Evolutionary conservation across 2,329 filamentous ascomycete species (phyloP).

Genomic region (Diaporthe sp.): DNA sequence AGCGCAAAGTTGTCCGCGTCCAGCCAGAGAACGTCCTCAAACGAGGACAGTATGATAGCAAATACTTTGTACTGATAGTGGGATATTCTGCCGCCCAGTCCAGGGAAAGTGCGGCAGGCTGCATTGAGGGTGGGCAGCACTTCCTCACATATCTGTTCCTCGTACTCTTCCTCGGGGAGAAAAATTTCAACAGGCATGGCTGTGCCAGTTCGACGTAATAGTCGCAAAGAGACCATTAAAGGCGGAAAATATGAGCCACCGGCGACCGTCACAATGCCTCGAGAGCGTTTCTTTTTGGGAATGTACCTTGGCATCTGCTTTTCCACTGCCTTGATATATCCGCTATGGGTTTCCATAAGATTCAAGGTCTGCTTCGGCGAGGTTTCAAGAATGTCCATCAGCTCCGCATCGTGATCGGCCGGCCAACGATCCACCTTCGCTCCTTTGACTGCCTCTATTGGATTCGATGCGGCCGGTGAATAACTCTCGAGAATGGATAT

Average conservation of each 20-base stretch:
- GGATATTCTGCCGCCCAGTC: slow-evolving; percentile 44
- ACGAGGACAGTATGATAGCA: slow-evolving; percentile 68
- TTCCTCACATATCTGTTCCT: slow-evolving; percentile 46
- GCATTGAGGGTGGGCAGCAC: slow-evolving; percentile 46
- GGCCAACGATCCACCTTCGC: slow-evolving; percentile 13
- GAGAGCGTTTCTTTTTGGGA: not conserved
- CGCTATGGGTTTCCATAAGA: slow-evolving; percentile 2
- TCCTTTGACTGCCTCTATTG: not conserved
- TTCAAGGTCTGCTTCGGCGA: not conserved
- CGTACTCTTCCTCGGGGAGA: slow-evolving; percentile 47
- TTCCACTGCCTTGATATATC: not conserved
- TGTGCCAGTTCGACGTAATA: slow-evolving; percentile 63
- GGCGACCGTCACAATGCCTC: slow-evolving; percentile 16
- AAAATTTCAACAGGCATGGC: slow-evolving; percentile 58
- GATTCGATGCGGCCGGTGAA: not conserved
- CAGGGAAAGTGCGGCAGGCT: slow-evolving; percentile 47
- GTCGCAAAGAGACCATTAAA: slow-evolving; percentile 59
- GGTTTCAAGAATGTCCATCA: slow-evolving; percentile 13
- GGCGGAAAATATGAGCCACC: not conserved
- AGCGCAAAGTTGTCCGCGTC: slow-evolving; percentile 68
- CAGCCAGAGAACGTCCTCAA: slow-evolving; percentile 69
- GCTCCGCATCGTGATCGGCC: not conserved
- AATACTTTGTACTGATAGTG: slow-evolving; percentile 69
- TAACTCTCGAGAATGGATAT: not conserved
- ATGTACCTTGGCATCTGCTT: not conserved